Evolutionary conservation across 2,329 filamentous ascomycete genomes (phyloP), one percentile per base, ranked within the genome.

Genomic region (Apiospora malaysiana): DNA sequence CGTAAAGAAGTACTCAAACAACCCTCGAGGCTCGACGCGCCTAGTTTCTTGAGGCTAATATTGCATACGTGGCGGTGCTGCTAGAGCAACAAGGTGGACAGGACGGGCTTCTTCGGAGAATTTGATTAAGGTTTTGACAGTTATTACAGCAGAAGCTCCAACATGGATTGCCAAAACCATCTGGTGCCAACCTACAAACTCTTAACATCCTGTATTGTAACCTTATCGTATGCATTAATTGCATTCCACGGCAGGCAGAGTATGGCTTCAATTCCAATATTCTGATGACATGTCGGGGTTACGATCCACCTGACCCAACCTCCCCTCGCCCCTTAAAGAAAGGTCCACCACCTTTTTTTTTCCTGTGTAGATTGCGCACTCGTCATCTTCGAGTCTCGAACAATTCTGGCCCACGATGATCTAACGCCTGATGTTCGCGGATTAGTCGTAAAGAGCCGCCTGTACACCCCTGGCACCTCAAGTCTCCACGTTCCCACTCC

Each of bases 401-500:
- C 32, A 9, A 63, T 40, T 63, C 56, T 63, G 18, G 56, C 56
- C 56, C 56, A 63, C 56, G 56, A 63, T 63, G 56, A 63, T 63
- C 56, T 63, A 63, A 63, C 56, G 56, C 56, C 32, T 59, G 51
- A 59, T 59, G 27, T n/a, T 59, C 51, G 25, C 51, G 51, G 51
- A 59, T 59, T 59, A 25, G 51, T 63, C n/a, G 56, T 63, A 63
- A 63, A 63, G 56, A 63, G 32, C 56, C 27, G 56, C 56, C 18
- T 63, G 56, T 63, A 6, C 56, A 16, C 56, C 56, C 32, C 27
- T 40, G 56, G 21, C 56, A n/a, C 27, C 12, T 40, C 32, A 40
- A 4, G 66, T 68, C 43, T 47, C 66, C 66, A 68, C 66, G 66
- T 68, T 47, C 25, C 66, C 66, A 68, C 66, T 37, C 66, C 66